Base-by-base conservation (phyloP, 306 rosid species). In the Vachellia pachyceras region DNA sequence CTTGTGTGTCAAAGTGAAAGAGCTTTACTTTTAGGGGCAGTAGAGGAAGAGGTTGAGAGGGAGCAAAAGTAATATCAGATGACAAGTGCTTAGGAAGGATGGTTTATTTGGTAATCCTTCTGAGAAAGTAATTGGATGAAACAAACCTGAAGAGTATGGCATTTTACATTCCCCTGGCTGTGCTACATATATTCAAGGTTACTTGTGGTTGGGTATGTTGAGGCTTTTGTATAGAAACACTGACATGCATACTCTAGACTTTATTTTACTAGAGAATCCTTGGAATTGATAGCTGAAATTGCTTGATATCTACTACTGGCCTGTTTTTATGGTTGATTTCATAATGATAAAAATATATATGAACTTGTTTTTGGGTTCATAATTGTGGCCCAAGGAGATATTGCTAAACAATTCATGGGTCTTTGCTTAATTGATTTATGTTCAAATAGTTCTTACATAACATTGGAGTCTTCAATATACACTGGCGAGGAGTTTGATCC, bases 281-380 rank as follows among this genome's bases (percentile, higher is more conserved):
- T 35, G 20, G 17, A 5, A 29, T 64, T 64, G 22, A 15, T 5
- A 13, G 69, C 4, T 64, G 42, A 64, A 64, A 64, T 64, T 5
- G 14, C 69, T 64, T 64, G 40, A 64, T 29, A 63, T 11, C 18
- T 25, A 63, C n/a, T 63, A n/a, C 41, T 63, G n/a, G n/a, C 18
- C 41, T 8, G 45, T 33, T 33, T 63, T 13, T 47, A 13, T 25
- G 14, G 17, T 33, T 11, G 41, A 29, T 12, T 33, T 63, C 11
- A 29, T 40, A 35, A 74, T 64, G 54, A 66, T 73, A 78, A 72
- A 44, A 47, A 41, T 9, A 39, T 55, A 44, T 47, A 60, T 60
- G 68, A 47, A 61, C 69, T 60, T 29, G 40, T 60, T 69, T 6
- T 50, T 6, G 10, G 7, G 78, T 75, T 25, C 25, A 25, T 45